Conservation (phyloP, 2,329 filamentous ascomycete genomes). For the Zymoseptoria tritici region DNA sequence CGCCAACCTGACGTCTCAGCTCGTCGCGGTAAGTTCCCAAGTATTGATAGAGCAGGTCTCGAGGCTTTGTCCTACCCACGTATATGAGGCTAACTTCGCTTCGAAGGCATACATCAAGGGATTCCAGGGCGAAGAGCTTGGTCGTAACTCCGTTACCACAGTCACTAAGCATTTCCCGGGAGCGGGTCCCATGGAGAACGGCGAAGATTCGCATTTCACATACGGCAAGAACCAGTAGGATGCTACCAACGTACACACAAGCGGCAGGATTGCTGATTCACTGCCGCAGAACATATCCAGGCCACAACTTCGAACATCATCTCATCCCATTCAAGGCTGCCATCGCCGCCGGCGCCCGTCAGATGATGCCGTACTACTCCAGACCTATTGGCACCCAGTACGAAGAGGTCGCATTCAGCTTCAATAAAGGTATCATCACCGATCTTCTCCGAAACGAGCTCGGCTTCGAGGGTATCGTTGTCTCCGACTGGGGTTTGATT, state of each 20-base stretch:
- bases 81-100: too few species aligned
- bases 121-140: constrained; percentile 41
- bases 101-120: constrained; percentile 37
- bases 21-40: constrained; percentile 21
- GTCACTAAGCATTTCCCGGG: constrained; percentile 51
- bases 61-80: too few species aligned
- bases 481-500: constrained; percentile 48
- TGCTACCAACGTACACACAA: background rate
- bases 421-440: constrained; percentile 47
- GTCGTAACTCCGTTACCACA: constrained; percentile 39
- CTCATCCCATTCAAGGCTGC: constrained; percentile 46
- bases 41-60: too few species aligned
- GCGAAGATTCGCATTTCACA: constrained; percentile 47
- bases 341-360: constrained; percentile 42
- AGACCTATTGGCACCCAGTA: constrained; percentile 42
- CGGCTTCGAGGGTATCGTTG: constrained; percentile 46
- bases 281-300: constrained; percentile 37
- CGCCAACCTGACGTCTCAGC: constrained; percentile 29
- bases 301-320: constrained; percentile 45
- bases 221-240: constrained; percentile 43
- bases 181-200: constrained; percentile 42
- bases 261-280: background rate
- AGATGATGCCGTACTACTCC: constrained; percentile 49
- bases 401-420: constrained; percentile 43
- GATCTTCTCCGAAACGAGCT: constrained; percentile 42